Evolutionary conservation across 805 yeast genomes (phyloP).

Genomic region (Teunomyces funiuensis): DNA sequence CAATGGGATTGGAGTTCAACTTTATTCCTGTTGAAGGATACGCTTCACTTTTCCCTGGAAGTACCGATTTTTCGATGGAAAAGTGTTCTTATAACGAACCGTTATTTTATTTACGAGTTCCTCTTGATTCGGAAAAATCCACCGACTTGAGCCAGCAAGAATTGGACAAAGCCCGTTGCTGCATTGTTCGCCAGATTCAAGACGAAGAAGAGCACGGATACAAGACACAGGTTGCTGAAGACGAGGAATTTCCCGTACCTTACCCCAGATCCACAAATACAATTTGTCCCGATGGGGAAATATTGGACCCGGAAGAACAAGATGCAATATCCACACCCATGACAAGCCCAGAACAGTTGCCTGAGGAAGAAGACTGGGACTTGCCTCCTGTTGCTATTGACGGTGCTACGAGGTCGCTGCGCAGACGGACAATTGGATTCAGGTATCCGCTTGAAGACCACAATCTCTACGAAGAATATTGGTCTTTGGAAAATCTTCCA

Average conservation of each 20-base stretch:
- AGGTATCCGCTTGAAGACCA: background rate
- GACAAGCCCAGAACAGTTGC: background rate
- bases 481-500: background rate
- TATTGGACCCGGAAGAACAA: background rate
- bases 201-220: background rate
- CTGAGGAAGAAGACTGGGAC: background rate
- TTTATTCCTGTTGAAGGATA: background rate
- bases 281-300: background rate
- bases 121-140: background rate
- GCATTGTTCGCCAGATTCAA: background rate
- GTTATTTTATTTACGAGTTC: background rate
- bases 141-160: background rate
- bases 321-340: background rate
- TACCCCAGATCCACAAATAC: background rate
- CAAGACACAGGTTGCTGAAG: background rate
- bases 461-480: background rate
- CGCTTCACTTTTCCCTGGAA: background rate
- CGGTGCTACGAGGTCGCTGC: background rate
- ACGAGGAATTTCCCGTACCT: background rate
- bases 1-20: constrained; percentile 1
- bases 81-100: background rate
- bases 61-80: background rate
- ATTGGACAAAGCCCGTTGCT: background rate
- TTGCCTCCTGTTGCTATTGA: background rate
- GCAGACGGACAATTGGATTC: background rate